These are phyloP conservation scores for Talaromyces sp. DNA, from an alignment of 2,329 filamentous ascomycete species.

Conservation along the genomic window DNA sequence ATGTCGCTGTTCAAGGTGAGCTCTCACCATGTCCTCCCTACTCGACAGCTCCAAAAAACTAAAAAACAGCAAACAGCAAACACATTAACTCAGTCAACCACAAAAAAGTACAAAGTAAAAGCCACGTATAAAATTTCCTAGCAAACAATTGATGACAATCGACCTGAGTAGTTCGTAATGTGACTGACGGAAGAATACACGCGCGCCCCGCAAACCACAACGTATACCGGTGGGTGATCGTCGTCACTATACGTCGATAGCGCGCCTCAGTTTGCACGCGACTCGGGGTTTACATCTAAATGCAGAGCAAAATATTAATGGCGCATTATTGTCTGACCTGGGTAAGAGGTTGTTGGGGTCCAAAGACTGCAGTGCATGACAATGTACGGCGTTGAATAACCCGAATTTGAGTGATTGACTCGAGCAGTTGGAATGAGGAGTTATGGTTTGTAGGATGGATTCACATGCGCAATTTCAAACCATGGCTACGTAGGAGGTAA, in stretches of 20 bases:
- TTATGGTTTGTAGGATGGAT: too few relatives aligned
- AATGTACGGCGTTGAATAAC: background rate
- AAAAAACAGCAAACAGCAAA: background rate
- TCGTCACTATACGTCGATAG: background rate
- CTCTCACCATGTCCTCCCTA: background rate
- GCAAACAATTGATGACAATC: background rate
- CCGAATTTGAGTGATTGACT: too few relatives aligned
- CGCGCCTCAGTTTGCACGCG: background rate
- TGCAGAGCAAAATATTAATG: background rate
- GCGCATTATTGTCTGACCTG: background rate
- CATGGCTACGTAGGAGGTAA: background rate
- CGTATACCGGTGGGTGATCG: background rate
- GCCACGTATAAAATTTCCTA: background rate
- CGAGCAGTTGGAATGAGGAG: too few relatives aligned
- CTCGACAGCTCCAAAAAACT: background rate
- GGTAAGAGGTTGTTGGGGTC: background rate
- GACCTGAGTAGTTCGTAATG: too few relatives aligned
- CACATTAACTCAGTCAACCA: background rate
- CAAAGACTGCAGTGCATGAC: background rate
- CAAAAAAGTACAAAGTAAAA: background rate
- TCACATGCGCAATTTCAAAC: background rate
- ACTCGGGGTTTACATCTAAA: background rate
- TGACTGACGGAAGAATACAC: background rate
- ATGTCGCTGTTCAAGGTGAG: background rate
- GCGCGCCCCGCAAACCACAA: background rate